Percentiles rank a stretch among this genome's conserved stretches.
phyloP scores from a whole-genome alignment of 2,329 filamentous ascomycete species.

The Colletotrichum scovillei region DNA sequence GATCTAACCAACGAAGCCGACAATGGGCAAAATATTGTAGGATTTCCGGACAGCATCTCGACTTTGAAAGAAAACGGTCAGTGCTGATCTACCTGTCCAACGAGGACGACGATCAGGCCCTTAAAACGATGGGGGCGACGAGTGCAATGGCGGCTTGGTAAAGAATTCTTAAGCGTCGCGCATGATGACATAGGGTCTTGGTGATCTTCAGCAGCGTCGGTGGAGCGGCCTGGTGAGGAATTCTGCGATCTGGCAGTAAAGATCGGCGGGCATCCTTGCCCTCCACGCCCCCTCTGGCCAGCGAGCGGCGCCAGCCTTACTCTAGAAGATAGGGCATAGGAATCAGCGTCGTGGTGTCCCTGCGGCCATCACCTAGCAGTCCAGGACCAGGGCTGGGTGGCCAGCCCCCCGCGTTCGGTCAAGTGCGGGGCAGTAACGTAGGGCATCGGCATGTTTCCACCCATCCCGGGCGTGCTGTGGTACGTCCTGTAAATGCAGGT shows the following conservation, averaged over 20 bases:
- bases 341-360: conserved; percentile 1
- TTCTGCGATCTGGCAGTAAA: conserved; percentile 22
- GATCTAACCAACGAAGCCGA: neutral
- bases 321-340: neutral
- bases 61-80: neutral
- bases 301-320: conserved; percentile 8
- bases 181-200: conserved; percentile 6
- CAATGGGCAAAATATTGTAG: neutral
- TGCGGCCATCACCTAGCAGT: conserved; percentile 3
- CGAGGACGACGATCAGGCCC: neutral
- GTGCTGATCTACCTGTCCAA: neutral
- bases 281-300: neutral
- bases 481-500: neutral
- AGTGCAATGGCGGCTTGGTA: neutral
- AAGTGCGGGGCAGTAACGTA: conserved; percentile 16
- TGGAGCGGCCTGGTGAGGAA: conserved; percentile 1
- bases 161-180: neutral
- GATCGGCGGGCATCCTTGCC: conserved; percentile 24
- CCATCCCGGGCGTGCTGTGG: neutral
- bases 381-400: neutral
- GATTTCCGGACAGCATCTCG: neutral
- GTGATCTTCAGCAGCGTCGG: conserved; percentile 24
- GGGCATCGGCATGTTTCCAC: conserved; percentile 4
- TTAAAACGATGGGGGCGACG: neutral
- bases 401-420: conserved; percentile 27